Percentiles rank a stretch among this genome's conserved stretches.
Conservation (phyloP, 192 early-diverging fungal species). For the Linderina pennispora region DNA sequence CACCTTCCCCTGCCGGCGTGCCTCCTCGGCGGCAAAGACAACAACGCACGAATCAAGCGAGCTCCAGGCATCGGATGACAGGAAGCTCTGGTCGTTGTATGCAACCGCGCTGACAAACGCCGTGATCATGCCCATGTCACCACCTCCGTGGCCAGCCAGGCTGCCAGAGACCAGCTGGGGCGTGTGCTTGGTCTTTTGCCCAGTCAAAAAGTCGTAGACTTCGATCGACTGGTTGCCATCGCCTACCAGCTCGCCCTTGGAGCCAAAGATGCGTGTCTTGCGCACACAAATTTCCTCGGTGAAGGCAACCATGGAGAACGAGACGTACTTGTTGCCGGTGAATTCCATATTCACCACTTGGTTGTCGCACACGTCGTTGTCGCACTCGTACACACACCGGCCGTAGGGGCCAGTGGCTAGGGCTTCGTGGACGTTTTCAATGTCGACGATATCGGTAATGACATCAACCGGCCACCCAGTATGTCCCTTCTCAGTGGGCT, state of each 20-base stretch:
- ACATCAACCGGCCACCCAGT: conserved; percentile 54
- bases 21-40: conserved; percentile 19
- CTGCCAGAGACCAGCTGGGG: not conserved
- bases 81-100: not conserved
- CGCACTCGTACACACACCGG: conserved; percentile 60
- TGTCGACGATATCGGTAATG: conserved; percentile 44
- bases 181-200: conserved; percentile 13
- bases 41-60: conserved; percentile 7
- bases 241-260: conserved; percentile 49
- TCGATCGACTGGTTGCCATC: conserved; percentile 42
- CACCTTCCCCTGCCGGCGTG: conserved; percentile 5
- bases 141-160: conserved; percentile 13
- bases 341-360: conserved; percentile 57
- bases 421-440: conserved; percentile 47
- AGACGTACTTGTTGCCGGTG: conserved; percentile 45
- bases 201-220: conserved; percentile 44
- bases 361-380: conserved; percentile 66
- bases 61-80: conserved; percentile 4
- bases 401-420: conserved; percentile 53
- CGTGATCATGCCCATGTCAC: conserved; percentile 12
- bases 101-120: conserved; percentile 10
- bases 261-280: conserved; percentile 50
- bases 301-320: conserved; percentile 55
- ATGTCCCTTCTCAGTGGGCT: conserved; percentile 23
- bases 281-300: conserved; percentile 50